Conservation (phyloP, 306 rosid species). For the Clitoria ternatea region DNA sequence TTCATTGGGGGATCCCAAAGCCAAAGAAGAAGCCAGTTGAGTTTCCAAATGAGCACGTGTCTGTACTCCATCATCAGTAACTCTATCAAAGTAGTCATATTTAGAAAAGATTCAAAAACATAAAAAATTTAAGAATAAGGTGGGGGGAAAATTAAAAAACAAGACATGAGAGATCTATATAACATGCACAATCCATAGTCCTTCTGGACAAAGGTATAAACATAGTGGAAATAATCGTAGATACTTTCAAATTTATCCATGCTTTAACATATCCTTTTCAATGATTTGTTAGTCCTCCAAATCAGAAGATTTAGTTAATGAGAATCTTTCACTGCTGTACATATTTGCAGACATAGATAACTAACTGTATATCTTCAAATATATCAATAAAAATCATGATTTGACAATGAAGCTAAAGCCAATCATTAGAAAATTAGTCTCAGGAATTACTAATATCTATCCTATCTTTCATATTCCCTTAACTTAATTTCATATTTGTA, state of each 20-base stretch:
- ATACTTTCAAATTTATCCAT: background rate
- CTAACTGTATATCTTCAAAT: background rate
- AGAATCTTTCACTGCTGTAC: background rate
- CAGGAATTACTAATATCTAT: background rate
- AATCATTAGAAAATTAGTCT: background rate
- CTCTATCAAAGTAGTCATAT: slow-evolving; percentile 44
- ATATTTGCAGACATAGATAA: background rate
- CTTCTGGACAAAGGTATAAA: background rate
- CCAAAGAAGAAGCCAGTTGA: slow-evolving; percentile 84
- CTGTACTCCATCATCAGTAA: slow-evolving; percentile 93
- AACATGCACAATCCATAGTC: slow-evolving; percentile 3
- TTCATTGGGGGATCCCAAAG: slow-evolving; percentile 85
- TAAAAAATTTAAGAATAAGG: background rate
- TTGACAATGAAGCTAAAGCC: background rate
- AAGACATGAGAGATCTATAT: background rate
- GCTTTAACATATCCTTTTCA: background rate
- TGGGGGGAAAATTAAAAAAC: background rate
- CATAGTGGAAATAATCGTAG: background rate
- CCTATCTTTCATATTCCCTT: background rate
- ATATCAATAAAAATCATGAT: background rate
- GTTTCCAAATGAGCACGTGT: slow-evolving; percentile 98
- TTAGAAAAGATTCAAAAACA: slow-evolving; percentile 6
- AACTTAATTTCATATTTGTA: background rate
- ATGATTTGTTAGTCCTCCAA: background rate
- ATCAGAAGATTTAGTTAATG: too few relatives aligned